Conservation (phyloP, 352 stramenopile species). For the Phytophthora boehmeriae region DNA sequence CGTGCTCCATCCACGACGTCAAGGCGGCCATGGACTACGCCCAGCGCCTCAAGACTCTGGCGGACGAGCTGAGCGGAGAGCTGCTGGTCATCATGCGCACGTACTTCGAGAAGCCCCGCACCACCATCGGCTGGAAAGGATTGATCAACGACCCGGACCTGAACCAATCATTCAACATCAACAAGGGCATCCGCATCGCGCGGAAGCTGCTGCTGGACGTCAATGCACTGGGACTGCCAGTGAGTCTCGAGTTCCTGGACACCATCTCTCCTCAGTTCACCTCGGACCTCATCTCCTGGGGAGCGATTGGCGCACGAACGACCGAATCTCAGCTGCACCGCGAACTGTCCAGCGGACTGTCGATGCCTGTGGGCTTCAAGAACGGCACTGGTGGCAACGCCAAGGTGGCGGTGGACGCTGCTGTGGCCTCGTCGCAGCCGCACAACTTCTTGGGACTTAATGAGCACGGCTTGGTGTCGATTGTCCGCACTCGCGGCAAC, state of each 20-base stretch:
- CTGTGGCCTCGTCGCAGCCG: constrained; percentile 65
- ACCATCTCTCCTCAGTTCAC: constrained; percentile 87
- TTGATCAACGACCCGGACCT: constrained; percentile 89
- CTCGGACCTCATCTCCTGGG: constrained; percentile 79
- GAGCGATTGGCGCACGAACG: constrained; percentile 83
- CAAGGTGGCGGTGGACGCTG: constrained; percentile 83
- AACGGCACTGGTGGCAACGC: constrained; percentile 82
- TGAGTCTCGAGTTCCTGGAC: constrained; percentile 82
- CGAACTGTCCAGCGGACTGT: constrained; percentile 80
- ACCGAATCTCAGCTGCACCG: constrained; percentile 86
- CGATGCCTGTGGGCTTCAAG: constrained; percentile 88
- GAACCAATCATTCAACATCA: constrained; percentile 87
- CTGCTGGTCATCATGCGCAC: constrained; percentile 87
- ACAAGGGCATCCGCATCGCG: constrained; percentile 85
- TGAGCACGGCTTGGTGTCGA: constrained; percentile 80
- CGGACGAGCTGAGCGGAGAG: constrained; percentile 61
- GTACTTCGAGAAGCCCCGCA: constrained; percentile 90
- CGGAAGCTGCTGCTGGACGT: constrained; percentile 86
- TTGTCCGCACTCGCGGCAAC: constrained; percentile 88
- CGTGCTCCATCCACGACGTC: constrained; percentile 87
- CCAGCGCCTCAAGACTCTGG: constrained; percentile 56
- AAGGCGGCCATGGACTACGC: constrained; percentile 79
- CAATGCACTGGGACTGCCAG: constrained; percentile 77
- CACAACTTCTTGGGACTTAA: constrained; percentile 88
- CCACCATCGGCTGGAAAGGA: constrained; percentile 85